phyloP scores from a whole-genome alignment of 495 filamentous ascomycete species.

The Penicillium samsonianum region DNA sequence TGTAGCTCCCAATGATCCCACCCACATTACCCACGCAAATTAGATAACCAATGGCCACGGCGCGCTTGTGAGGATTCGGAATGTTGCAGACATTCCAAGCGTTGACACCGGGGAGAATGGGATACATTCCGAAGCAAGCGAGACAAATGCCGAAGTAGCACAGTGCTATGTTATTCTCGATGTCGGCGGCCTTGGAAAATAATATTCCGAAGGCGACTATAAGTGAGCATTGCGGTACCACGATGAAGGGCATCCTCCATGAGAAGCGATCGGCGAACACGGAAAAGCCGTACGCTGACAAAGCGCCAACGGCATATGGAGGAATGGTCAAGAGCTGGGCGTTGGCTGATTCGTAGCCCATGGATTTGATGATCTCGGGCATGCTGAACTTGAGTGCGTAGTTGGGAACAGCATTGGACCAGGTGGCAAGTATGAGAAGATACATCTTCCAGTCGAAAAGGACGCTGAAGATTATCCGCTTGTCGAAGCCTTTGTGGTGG shows the following conservation, averaged over 20 bases:
- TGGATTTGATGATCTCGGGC: constrained; percentile 49
- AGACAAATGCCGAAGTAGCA: constrained; percentile 28
- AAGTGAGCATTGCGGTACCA: constrained; percentile 16
- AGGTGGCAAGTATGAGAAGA: constrained; percentile 32
- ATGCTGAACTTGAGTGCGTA: constrained; percentile 55
- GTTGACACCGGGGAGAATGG: constrained; percentile 28
- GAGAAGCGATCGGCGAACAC: constrained; percentile 24
- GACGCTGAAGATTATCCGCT: constrained; percentile 10
- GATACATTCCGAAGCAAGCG: constrained; percentile 31
- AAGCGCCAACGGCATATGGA: constrained; percentile 26
- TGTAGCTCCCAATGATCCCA: constrained; percentile 26
- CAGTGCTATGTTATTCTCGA: constrained; percentile 22
- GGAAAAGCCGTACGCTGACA: constrained; percentile 21
- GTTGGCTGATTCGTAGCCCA: constrained; percentile 46
- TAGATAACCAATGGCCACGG: constrained; percentile 25
- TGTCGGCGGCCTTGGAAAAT: constrained; percentile 17
- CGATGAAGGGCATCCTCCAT: constrained; percentile 34
- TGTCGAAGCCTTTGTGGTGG: constrained; percentile 10
- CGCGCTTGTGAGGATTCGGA: constrained; percentile 21
- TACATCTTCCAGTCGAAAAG: constrained; percentile 24
- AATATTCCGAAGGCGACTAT: constrained; percentile 24
- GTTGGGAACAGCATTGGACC: constrained; percentile 49
- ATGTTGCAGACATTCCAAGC: constrained; percentile 32
- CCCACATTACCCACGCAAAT: constrained; percentile 26
- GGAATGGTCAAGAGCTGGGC: constrained; percentile 39